A percentile compares a stretch with the other conserved stretches of the same genome.
These are phyloP conservation scores for Suillus occidentalis DNA, from an alignment of 768 basidiomycete genomes.

Conservation along the genomic window DNA sequence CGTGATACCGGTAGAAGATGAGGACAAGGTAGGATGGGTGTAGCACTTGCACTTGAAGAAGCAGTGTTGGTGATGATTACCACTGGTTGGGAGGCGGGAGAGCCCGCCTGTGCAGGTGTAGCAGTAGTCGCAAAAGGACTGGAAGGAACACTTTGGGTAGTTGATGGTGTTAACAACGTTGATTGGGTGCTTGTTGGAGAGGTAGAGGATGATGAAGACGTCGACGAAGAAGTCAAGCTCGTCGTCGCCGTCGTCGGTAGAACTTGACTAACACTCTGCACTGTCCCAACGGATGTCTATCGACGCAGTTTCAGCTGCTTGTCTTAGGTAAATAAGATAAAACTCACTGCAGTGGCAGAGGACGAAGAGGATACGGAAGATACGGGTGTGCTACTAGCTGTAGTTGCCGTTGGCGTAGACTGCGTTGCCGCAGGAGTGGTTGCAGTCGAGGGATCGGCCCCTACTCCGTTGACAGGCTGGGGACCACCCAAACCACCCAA, in stretches of 20 bases:
- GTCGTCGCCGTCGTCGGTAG: conserved; percentile 13
- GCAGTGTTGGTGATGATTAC: conserved; percentile 19
- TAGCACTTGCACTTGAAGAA: conserved; percentile 18
- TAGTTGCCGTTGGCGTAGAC: conserved; percentile 9
- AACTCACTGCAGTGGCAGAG: conserved; percentile 23
- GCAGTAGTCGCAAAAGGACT: conserved; percentile 34
- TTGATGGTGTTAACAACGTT: conserved; percentile 6
- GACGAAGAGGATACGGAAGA: conserved; percentile 18
- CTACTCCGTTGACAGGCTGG: conserved; percentile 36
- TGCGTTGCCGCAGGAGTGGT: conserved; percentile 13
- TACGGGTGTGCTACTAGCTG: conserved; percentile 13
- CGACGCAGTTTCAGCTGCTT: not conserved
- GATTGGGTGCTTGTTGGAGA: conserved; percentile 18
- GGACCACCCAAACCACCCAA: conserved; percentile 5
- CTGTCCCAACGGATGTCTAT: conserved; percentile 3
- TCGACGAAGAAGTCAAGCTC: conserved; percentile 17
- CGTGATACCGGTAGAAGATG: conserved; percentile 39
- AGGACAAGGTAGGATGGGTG: conserved; percentile 22
- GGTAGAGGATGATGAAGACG: conserved; percentile 18
- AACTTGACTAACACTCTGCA: conserved; percentile 14
- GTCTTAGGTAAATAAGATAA: not conserved
- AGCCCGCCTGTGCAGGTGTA: conserved; percentile 38
- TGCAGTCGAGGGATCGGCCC: conserved; percentile 27
- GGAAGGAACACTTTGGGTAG: conserved; percentile 12
- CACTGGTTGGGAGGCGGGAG: conserved; percentile 52